Conservation (phyloP, 495 filamentous ascomycete genomes). For the Xylaria acuta region DNA sequence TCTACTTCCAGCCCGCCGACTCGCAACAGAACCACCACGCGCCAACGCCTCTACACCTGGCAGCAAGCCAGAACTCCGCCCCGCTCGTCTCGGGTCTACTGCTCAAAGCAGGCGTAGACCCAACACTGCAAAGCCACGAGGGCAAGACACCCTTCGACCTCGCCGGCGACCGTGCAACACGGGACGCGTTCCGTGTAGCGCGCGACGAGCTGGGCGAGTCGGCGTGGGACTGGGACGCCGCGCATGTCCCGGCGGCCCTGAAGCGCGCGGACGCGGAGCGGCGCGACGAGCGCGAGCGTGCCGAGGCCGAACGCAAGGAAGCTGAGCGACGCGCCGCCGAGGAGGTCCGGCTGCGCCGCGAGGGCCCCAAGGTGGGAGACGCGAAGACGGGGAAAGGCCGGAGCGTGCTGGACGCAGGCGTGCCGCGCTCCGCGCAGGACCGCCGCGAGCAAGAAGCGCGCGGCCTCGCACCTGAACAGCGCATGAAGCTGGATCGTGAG, state of each 20-base stretch:
- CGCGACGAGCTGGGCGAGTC: constrained; percentile 79
- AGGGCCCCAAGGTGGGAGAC: constrained; percentile 51
- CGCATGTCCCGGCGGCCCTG: constrained; percentile 72
- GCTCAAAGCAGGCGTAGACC: constrained; percentile 75
- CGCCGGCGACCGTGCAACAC: constrained; percentile 81
- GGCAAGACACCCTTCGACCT: constrained; percentile 85
- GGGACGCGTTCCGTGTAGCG: constrained; percentile 91
- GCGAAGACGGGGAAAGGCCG: constrained; percentile 47
- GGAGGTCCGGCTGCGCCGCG: constrained; percentile 64
- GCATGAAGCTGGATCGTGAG: constrained; percentile 79
- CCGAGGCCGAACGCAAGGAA: constrained; percentile 60
- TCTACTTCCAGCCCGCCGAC: constrained; percentile 74
- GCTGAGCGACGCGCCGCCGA: constrained; percentile 69
- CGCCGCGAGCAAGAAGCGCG: constrained; percentile 80
- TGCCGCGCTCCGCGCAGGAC: constrained; percentile 72
- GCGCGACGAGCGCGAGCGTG: constrained; percentile 66
- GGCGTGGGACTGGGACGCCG: constrained; percentile 79
- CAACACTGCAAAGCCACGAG: constrained; percentile 69
- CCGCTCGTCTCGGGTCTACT: constrained; percentile 79
- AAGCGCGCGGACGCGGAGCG: constrained; percentile 70
- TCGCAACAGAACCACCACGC: constrained; percentile 78
- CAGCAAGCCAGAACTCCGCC: constrained; percentile 75
- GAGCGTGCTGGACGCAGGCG: constrained; percentile 54
- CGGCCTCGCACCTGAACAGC: constrained; percentile 85
- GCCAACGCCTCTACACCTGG: constrained; percentile 85